Percentiles rank a stretch among this genome's conserved stretches.
Conservation (phyloP, 345 rosid species). For the Hibiscus tridactylites region DNA sequence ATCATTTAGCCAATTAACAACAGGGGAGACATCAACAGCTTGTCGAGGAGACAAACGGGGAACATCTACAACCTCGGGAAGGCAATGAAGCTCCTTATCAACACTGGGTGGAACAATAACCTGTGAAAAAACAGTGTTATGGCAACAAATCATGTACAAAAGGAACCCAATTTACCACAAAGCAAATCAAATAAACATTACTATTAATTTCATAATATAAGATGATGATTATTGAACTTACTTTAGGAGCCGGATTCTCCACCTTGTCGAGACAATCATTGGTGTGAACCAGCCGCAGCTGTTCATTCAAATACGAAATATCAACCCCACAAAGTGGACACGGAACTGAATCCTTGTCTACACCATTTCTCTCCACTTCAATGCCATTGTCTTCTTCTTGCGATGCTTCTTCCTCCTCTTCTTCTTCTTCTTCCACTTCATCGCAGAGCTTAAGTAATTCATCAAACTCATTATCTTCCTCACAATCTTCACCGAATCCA, state of each 20-base stretch:
- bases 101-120: slow-evolving; percentile 14
- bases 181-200: neutral
- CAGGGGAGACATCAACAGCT: slow-evolving; percentile 56
- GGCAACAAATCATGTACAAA: slow-evolving; percentile 6
- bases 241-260: slow-evolving; percentile 30
- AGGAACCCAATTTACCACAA: neutral
- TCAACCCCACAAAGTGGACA: slow-evolving; percentile 75
- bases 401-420: slow-evolving; percentile 14
- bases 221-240: slow-evolving; percentile 18
- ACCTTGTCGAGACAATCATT: slow-evolving; percentile 69
- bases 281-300: slow-evolving; percentile 57
- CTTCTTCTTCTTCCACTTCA: slow-evolving; percentile 26
- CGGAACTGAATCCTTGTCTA: slow-evolving; percentile 23
- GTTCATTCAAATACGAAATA: slow-evolving; percentile 60
- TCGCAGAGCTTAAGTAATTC: slow-evolving; percentile 48
- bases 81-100: slow-evolving; percentile 14
- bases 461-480: slow-evolving; percentile 41
- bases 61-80: slow-evolving; percentile 25
- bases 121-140: slow-evolving; percentile 22
- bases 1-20: slow-evolving; percentile 49
- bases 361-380: neutral
- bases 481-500: slow-evolving; percentile 18
- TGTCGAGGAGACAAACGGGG: slow-evolving; percentile 29
- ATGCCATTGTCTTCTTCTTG: slow-evolving; percentile 10
- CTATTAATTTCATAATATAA: neutral